These are phyloP conservation scores for Ustilago loliicola DNA, from an alignment of 1,284 basidiomycete species.

Conservation along the genomic window DNA sequence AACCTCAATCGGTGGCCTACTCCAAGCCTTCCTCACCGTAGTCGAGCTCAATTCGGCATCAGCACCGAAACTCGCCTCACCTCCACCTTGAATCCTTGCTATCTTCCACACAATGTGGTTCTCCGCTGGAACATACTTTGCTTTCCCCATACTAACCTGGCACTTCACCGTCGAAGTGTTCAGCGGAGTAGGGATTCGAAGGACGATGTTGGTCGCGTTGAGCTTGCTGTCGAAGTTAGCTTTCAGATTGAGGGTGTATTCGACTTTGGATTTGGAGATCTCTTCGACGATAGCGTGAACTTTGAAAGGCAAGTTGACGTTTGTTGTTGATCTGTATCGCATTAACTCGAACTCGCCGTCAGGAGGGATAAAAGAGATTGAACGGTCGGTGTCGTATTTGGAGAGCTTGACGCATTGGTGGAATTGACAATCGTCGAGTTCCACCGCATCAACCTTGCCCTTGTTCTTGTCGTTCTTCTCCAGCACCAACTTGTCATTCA, in stretches of 20 bases:
- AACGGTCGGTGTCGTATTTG: conserved; percentile 91
- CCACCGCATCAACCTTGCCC: conserved; percentile 70
- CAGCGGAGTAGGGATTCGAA: conserved; percentile 94
- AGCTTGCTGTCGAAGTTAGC: conserved; percentile 92
- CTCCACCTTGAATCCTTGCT: conserved; percentile 89
- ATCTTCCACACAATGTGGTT: conserved; percentile 99
- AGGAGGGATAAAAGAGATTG: conserved; percentile 96
- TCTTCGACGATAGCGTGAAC: conserved; percentile 93
- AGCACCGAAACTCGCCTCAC: conserved; percentile 87
- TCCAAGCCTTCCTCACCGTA: conserved; percentile 88
- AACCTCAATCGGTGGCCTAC: conserved; percentile 94
- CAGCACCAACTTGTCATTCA: conserved; percentile 97
- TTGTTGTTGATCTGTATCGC: conserved; percentile 94
- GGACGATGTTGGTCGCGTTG: conserved; percentile 89
- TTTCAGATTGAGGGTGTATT: conserved; percentile 89
- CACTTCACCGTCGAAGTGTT: conserved; percentile 93
- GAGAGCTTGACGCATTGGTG: conserved; percentile 96
- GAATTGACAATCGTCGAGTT: conserved; percentile 97
- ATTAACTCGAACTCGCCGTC: conserved; percentile 99
- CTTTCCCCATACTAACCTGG: conserved; percentile 91
- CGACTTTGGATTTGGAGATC: conserved; percentile 88
- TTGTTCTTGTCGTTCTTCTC: conserved; percentile 77
- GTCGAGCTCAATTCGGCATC: conserved; percentile 88
- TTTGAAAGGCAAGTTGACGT: conserved; percentile 92
- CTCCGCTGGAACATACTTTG: conserved; percentile 94